A percentile compares a stretch with the other conserved stretches of the same genome.
Evolutionary conservation across 2,329 filamentous ascomycete species (phyloP).

Genomic region (Fusarium sp.): DNA sequence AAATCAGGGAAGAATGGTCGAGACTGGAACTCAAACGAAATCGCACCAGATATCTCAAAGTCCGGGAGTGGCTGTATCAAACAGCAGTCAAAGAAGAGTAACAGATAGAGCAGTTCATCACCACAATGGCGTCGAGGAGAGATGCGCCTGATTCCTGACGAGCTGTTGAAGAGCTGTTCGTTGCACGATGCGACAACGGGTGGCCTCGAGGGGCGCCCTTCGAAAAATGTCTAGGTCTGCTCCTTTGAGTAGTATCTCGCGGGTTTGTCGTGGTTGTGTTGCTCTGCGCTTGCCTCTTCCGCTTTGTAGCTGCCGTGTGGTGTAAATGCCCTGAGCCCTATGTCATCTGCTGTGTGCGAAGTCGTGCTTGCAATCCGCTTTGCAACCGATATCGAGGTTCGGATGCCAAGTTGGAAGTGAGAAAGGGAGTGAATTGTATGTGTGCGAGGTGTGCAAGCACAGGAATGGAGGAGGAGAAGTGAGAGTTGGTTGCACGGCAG

Average conservation of each 20-base stretch:
- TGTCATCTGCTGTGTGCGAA: conserved; percentile 24
- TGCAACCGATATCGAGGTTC: conserved; percentile 16
- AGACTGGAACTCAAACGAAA: conserved; percentile 23
- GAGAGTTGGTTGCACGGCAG: conserved; percentile 31
- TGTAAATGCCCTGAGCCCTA: conserved; percentile 8
- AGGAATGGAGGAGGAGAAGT: conserved; percentile 9
- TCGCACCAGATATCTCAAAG: conserved; percentile 18
- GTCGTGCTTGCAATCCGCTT: conserved; percentile 21
- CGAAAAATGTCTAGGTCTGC: background rate
- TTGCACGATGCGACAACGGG: background rate
- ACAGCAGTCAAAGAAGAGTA: conserved; percentile 15
- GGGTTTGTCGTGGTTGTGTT: conserved; percentile 8
- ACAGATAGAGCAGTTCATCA: conserved; percentile 20
- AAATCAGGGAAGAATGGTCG: conserved; percentile 23
- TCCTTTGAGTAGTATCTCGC: conserved; percentile 1
- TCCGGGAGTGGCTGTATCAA: conserved; percentile 39
- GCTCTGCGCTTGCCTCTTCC: conserved; percentile 6
- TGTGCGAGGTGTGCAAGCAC: conserved; percentile 34
- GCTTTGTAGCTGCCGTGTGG: background rate
- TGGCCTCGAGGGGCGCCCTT: background rate
- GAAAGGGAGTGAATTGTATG: conserved; percentile 16
- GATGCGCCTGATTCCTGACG: background rate
- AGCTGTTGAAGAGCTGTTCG: background rate
- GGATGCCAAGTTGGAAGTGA: conserved; percentile 26
- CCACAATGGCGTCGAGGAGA: conserved; percentile 14